Conservation (phyloP, 306 rosid genomes). For the cucumber (Cucumis sativus) region DNA sequence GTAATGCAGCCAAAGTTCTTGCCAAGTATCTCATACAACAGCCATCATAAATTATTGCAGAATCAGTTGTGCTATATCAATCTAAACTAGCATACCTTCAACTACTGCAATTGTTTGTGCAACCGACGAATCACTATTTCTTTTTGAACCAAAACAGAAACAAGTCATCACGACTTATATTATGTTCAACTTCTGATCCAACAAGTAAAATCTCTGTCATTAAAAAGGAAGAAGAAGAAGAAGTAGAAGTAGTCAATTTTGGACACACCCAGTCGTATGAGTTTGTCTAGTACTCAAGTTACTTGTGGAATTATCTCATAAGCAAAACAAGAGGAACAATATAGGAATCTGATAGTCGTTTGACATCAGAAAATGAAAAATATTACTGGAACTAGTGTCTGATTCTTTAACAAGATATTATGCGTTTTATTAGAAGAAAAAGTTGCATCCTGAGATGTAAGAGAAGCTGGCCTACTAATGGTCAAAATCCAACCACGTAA, state of each 20-base stretch:
- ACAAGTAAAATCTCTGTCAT: background rate
- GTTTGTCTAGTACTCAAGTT: background rate
- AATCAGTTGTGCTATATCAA: background rate
- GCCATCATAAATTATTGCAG: background rate
- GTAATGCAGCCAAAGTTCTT: background rate
- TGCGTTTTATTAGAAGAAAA: background rate
- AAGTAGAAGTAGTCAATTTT: too few species aligned
- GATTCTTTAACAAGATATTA: background rate
- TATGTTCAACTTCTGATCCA: background rate
- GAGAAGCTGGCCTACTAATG: background rate
- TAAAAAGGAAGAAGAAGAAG: background rate
- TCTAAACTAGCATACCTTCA: constrained; percentile 25
- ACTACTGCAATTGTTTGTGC: constrained; percentile 15
- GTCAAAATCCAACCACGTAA: background rate
- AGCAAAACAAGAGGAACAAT: background rate
- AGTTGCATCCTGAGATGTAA: background rate
- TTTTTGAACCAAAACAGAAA: constrained; percentile 25
- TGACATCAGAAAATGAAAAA: background rate
- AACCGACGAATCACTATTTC: constrained; percentile 19
- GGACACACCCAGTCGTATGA: background rate
- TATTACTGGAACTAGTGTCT: background rate
- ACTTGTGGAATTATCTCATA: background rate
- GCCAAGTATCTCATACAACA: background rate
- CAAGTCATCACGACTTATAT: constrained; percentile 36
- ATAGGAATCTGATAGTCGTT: background rate